Base-by-base conservation (phyloP, 1,284 basidiomycete species). In the Sphaerobolus stellatus region DNA sequence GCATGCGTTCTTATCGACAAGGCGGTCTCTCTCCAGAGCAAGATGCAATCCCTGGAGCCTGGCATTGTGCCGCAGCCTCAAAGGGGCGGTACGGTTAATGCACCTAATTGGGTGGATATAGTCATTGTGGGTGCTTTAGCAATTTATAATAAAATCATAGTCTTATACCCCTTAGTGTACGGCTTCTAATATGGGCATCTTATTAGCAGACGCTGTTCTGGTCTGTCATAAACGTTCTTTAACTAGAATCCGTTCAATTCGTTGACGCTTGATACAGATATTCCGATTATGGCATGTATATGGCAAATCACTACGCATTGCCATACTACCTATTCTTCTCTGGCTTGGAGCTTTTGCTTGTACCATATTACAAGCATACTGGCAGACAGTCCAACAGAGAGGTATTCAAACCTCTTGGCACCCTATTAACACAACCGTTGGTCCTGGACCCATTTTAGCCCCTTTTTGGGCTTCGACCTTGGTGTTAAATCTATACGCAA, bases 391-490 rank as follows among this genome's bases (percentile, higher is more conserved):
- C 13, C 41, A 43, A 43, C 11, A 43, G 20, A 18, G 9, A 27
- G 41, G 41, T 24, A 8, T 43, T 13, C 11, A 24, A 18, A 43
- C 41, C 14, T 20, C 41, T 13, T 43, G 11, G 4, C 41, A 43
- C 13, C 41, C 41, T 27, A 43, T 43, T 22, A 27, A 43, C 16
- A 43, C 18, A 18, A 20, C 22, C 22, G 28, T 43, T 14, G 41
- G 41, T 5, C 41, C 41, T 9, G 41, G 41, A 14, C 28, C 41
- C 13, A 43, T 43, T 43, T 27, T 43, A 13, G 28, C 41, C 3
- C 22, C 41, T 11, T 43, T 43, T 43, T 43, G 41, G 41, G 41
- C n/a, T 22, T 38, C n/a, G n/a, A 38, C 36, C n/a, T n/a, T 38
- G n/a, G 22, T 38, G 5, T 3, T 38, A 4, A 38, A 38, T 38